Percentiles rank a stretch among this genome's conserved stretches.
Evolutionary conservation across 2,329 filamentous ascomycete species (phyloP).

Genomic region (Phialophora expanda): DNA sequence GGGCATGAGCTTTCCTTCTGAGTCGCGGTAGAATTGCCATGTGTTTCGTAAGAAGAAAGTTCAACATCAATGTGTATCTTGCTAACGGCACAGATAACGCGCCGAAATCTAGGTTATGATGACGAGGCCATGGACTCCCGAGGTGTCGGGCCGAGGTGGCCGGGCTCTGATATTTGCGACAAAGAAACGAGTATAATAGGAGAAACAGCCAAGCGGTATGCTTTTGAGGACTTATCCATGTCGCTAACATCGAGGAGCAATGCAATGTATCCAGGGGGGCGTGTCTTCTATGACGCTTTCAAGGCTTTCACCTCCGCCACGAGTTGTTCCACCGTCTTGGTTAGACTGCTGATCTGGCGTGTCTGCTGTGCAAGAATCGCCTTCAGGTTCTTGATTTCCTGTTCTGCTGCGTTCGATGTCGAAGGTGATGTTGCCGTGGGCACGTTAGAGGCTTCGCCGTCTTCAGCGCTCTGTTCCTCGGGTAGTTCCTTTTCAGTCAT

Average conservation of each 20-base stretch:
- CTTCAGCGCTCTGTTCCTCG: slow-evolving; percentile 19
- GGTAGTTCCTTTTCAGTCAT: slow-evolving; percentile 20
- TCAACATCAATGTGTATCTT: neutral
- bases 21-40: neutral
- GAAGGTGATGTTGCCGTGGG: slow-evolving; percentile 1
- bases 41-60: neutral
- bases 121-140: neutral
- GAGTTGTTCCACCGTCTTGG: slow-evolving; percentile 38
- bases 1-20: neutral
- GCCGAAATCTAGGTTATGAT: neutral
- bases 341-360: slow-evolving; percentile 37
- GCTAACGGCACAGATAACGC: neutral
- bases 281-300: slow-evolving; percentile 28
- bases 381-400: slow-evolving; percentile 40
- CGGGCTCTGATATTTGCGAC: neutral
- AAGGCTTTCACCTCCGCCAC: slow-evolving; percentile 38
- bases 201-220: neutral
- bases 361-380: slow-evolving; percentile 40
- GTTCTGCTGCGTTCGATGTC: slow-evolving; percentile 30
- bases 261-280: slow-evolving; percentile 14
- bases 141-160: too few species aligned
- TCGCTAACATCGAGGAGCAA: slow-evolving; percentile 19
- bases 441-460: slow-evolving; percentile 15
- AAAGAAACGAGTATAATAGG: neutral
- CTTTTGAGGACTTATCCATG: slow-evolving; percentile 8